phyloP scores from a whole-genome alignment of 1,284 basidiomycete genomes.

The Pyrrhoderma noxium region DNA sequence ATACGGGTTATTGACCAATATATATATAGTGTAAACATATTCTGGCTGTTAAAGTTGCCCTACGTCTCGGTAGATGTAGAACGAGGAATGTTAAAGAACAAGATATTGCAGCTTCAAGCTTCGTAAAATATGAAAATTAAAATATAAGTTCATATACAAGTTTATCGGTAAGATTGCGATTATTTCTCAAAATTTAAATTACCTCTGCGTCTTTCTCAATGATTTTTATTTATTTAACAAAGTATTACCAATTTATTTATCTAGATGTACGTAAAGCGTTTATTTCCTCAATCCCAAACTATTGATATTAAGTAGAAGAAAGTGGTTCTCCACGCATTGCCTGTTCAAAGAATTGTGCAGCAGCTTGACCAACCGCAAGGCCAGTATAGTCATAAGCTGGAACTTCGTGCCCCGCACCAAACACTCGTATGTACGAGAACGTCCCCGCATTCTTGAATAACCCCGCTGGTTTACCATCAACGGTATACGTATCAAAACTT shows the following conservation, averaged over 20 bases:
- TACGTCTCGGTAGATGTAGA: slow-evolving; percentile 42
- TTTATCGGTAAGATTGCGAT: too few relatives aligned
- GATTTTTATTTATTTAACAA: too few relatives aligned
- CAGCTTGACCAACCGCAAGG: slow-evolving; percentile 25
- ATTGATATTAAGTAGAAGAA: slow-evolving; percentile 7
- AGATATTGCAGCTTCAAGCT: not conserved
- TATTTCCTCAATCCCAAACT: too few relatives aligned
- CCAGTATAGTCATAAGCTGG: slow-evolving; percentile 34
- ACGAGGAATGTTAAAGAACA: slow-evolving; percentile 35
- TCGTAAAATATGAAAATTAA: too few relatives aligned
- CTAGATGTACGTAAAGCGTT: too few relatives aligned
- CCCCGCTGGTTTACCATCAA: slow-evolving; percentile 42
- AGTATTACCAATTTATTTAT: too few relatives aligned
- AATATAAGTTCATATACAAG: too few relatives aligned
- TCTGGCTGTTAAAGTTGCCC: slow-evolving; percentile 55
- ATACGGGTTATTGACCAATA: too few relatives aligned
- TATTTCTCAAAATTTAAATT: too few relatives aligned
- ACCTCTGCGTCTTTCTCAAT: too few relatives aligned
- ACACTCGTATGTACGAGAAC: slow-evolving; percentile 52
- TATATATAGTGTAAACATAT: slow-evolving; percentile 74
- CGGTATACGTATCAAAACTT: slow-evolving; percentile 41
- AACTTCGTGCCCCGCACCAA: slow-evolving; percentile 44
- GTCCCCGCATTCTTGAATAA: slow-evolving; percentile 54
- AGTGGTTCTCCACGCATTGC: slow-evolving; percentile 22
- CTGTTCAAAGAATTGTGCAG: slow-evolving; percentile 27